These are phyloP conservation scores for Auxenochlorella protothecoides DNA, from an alignment of 139 green algal genomes.

Conservation along the genomic window DNA sequence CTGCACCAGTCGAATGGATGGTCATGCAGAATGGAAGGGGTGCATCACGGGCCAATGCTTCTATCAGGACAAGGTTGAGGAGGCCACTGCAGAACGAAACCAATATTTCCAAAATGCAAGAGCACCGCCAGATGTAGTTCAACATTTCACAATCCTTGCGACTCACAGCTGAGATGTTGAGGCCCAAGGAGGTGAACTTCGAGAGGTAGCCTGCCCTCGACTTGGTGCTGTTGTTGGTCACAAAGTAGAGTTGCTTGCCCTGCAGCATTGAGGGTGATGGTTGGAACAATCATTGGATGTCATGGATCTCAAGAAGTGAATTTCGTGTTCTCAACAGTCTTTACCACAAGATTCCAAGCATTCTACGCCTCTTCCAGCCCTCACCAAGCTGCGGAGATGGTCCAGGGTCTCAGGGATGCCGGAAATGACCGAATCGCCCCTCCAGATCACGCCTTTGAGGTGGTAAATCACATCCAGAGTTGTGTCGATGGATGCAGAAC, in stretches of 20 bases:
- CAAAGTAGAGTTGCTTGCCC: slow-evolving; percentile 97
- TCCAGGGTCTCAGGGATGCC: slow-evolving; percentile 95
- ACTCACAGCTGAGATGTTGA: slow-evolving; percentile 72
- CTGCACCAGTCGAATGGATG: too few species aligned
- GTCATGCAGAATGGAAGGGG: too few species aligned
- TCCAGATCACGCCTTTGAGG: slow-evolving; percentile 85
- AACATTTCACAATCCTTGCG: too few species aligned
- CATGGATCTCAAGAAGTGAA: not conserved
- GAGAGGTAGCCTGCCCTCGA: slow-evolving; percentile 82
- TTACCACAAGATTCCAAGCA: not conserved
- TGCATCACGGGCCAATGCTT: too few species aligned
- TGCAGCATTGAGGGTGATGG: slow-evolving; percentile 19
- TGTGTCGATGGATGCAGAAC: too few species aligned
- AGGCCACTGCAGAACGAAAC: too few species aligned
- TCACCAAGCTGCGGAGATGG: slow-evolving; percentile 69
- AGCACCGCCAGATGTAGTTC: too few species aligned
- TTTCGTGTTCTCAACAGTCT: not conserved
- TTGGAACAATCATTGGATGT: not conserved
- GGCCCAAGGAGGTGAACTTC: slow-evolving; percentile 91
- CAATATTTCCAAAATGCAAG: too few species aligned
- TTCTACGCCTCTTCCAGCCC: not conserved
- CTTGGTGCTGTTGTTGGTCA: slow-evolving; percentile 99
- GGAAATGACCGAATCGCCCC: slow-evolving; percentile 91
- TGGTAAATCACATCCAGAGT: too few species aligned
- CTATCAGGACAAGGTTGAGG: too few species aligned